A percentile compares a stretch with the other conserved stretches of the same genome.
Evolutionary conservation across 1,139 yeast species (phyloP).

Genomic region (Spathaspora sp.): DNA sequence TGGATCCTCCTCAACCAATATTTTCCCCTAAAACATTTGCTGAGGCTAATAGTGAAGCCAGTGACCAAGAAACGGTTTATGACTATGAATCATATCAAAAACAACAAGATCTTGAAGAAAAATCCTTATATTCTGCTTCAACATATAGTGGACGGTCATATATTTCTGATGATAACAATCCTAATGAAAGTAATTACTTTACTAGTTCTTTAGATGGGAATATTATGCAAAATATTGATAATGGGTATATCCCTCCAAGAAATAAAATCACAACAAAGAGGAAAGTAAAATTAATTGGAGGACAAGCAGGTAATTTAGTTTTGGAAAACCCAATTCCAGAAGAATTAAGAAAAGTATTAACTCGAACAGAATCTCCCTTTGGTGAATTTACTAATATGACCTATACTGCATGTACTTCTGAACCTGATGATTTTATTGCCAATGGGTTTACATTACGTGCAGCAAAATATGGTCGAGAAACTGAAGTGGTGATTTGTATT

Average conservation of each 20-base stretch:
- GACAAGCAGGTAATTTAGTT: constrained; percentile 72
- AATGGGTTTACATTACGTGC: constrained; percentile 86
- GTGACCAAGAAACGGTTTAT: constrained; percentile 26
- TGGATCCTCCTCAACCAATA: constrained; percentile 65
- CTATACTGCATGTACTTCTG: constrained; percentile 89
- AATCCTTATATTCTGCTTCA: constrained; percentile 38
- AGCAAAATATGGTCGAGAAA: constrained; percentile 80
- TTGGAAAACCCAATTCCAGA: constrained; percentile 93
- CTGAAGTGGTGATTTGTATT: constrained; percentile 84
- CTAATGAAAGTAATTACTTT: constrained; percentile 36
- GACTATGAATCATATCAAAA: constrained; percentile 37
- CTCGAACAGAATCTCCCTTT: constrained; percentile 70
- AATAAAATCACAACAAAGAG: constrained; percentile 38
- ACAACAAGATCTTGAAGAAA: constrained; percentile 34
- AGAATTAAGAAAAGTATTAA: constrained; percentile 73
- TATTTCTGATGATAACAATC: constrained; percentile 21
- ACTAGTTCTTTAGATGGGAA: constrained; percentile 47
- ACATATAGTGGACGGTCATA: constrained; percentile 37
- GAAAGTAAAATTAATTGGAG: constrained; percentile 62
- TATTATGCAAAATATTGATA: constrained; percentile 43
- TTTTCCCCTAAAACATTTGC: constrained; percentile 64
- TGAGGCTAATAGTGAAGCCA: constrained; percentile 50
- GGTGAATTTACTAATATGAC: constrained; percentile 95
- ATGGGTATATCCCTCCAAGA: constrained; percentile 39
- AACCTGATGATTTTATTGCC: constrained; percentile 77